Evolutionary conservation across 176 grass and related monocot genomes (phyloP), one percentile per base, ranked within the genome.

Genomic region (Thalia dealbata): DNA sequence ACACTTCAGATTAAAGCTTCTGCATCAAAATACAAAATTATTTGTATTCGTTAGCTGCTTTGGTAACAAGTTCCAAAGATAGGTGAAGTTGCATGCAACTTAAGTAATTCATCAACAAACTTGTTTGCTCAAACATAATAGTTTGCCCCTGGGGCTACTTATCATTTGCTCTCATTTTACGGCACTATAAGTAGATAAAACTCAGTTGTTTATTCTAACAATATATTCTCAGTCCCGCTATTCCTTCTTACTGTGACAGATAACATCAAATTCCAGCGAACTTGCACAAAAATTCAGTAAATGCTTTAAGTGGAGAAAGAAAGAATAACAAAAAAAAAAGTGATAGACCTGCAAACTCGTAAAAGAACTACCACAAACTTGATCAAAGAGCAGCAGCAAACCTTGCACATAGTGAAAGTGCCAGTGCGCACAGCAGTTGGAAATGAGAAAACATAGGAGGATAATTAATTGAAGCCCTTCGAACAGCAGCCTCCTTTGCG

Each of bases 401-500:
- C 95, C 95, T 99, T 75, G 83, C 83, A 66, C 81, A 61, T 59
- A 93, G 78, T 69, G 95, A 87, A 27, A 99, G 75, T 32, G 95
- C 87, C 60, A 91, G 81, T 76, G 87, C 81, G 69, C 93, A 91
- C 64, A 99, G 90, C 81, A 99, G 81, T 32, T 99, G 95, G 84
- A 86, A 91, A 75, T 99, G 95, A 0, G 95, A 93, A 50, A 99
- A 52, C 79, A 99, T 89, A 32, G 95, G 90, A 50, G 95, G 87
- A 21, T 80, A 69, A 73, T 93, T 93, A 59, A 91, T 91, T 80
- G 90, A 93, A 32, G 95, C 95, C 82, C 95, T 99, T 62, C 95
- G 86, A 25, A 99, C 76, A 68, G 95, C 90, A 61, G 95, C 95
- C 72, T 89, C 95, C 91, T 99, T 99, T 0, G 90, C 95, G 62